phyloP scores from a whole-genome alignment of 441 rosid genomes.

The Croton setiger region DNA sequence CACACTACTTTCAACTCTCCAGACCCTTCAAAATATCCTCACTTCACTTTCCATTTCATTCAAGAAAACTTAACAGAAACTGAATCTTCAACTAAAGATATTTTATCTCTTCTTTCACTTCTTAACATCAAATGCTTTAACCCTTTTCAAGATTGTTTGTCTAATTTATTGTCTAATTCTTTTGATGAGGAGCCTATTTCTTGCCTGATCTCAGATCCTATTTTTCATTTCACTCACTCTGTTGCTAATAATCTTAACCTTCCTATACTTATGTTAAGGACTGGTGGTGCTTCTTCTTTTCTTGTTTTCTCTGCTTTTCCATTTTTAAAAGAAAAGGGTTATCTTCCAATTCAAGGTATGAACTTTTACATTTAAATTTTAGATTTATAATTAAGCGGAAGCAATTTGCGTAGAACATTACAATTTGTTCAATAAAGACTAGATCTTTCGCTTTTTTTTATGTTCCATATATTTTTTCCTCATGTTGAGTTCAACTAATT shows the following conservation, averaged over 20 bases:
- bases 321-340: slow-evolving; percentile 44
- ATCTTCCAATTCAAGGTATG: slow-evolving; percentile 46
- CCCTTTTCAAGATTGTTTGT: slow-evolving; percentile 47
- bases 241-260: slow-evolving; percentile 41
- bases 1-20: slow-evolving; percentile 45
- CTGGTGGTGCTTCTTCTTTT: slow-evolving; percentile 48
- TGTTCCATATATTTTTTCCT: no score
- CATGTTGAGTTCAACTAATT: no score
- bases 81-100: slow-evolving; percentile 23
- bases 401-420: no score
- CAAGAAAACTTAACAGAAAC: slow-evolving; percentile 34
- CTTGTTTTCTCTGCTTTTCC: slow-evolving; percentile 45
- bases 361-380: no score
- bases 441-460: no score
- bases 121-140: slow-evolving; percentile 41
- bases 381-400: no score
- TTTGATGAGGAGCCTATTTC: slow-evolving; percentile 38
- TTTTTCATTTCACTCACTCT: slow-evolving; percentile 44
- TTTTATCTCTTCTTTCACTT: slow-evolving; percentile 26
- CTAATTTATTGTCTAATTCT: slow-evolving; percentile 32
- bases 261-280: slow-evolving; percentile 53
- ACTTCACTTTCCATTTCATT: slow-evolving; percentile 49
- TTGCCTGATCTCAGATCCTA: slow-evolving; percentile 59
- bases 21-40: slow-evolving; percentile 34
- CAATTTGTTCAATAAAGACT: no score